A percentile compares a stretch with the other conserved stretches of the same genome.
These are phyloP conservation scores for Pichia californica DNA, from an alignment of 805 yeast genomes.

Conservation along the genomic window DNA sequence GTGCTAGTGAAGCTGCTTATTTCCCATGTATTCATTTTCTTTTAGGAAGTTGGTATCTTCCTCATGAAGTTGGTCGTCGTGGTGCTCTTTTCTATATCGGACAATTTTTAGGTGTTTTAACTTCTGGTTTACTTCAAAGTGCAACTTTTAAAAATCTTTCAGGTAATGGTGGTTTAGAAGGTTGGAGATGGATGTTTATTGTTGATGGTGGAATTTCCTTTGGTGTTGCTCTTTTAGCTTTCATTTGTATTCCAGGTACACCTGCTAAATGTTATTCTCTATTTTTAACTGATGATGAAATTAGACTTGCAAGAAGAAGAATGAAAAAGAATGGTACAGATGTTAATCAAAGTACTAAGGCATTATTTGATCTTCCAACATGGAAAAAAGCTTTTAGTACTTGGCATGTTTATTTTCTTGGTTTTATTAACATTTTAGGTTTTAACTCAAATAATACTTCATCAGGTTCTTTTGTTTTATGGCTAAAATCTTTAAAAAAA, in stretches of 20 bases:
- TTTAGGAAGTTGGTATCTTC: conserved; percentile 51
- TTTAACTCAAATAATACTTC: conserved; percentile 57
- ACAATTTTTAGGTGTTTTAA: conserved; percentile 52
- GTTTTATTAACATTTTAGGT: conserved; percentile 50
- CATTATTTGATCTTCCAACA: conserved; percentile 34
- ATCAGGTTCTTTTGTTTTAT: conserved; percentile 51
- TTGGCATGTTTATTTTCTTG: conserved; percentile 56
- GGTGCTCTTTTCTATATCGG: conserved; percentile 60
- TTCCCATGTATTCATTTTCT: conserved; percentile 58
- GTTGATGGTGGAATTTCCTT: conserved; percentile 39
- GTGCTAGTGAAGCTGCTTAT: conserved; percentile 63
- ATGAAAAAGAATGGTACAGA: conserved; percentile 31
- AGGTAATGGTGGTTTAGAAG: conserved; percentile 28
- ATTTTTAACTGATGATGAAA: conserved; percentile 51
- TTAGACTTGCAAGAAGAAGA: conserved; percentile 43
- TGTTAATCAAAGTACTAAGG: conserved; percentile 19
- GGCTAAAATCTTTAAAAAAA: conserved; percentile 48
- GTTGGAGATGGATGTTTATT: conserved; percentile 53
- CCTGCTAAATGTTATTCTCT: conserved; percentile 50
- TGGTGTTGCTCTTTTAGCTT: conserved; percentile 23
- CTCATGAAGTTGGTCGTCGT: conserved; percentile 53
- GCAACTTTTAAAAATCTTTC: conserved; percentile 28
- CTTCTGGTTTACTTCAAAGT: conserved; percentile 49
- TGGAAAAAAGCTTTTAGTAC: conserved; percentile 50
- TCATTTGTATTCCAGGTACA: conserved; percentile 53